These are phyloP conservation scores for Neurospora sp. DNA, from an alignment of 2,329 filamentous ascomycete species.

Conservation along the genomic window DNA sequence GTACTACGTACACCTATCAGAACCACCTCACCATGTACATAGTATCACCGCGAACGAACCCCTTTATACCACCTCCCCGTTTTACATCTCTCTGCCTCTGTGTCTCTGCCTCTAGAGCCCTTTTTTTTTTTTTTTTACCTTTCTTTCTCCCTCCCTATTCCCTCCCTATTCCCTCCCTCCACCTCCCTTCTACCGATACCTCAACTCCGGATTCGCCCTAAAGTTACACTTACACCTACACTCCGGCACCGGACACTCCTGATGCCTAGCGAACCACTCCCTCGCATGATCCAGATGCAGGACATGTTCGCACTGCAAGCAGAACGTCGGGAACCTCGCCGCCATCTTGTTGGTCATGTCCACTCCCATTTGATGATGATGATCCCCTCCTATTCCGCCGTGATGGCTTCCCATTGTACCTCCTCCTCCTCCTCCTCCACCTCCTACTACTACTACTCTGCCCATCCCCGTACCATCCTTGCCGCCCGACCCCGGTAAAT, in stretches of 20 bases:
- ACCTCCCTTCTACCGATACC: slow-evolving; percentile 30
- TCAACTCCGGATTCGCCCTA: slow-evolving; percentile 48
- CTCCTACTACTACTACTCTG: not conserved
- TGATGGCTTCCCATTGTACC: not conserved
- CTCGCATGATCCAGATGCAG: slow-evolving; percentile 57
- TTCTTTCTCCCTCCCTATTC: not conserved
- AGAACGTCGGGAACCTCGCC: slow-evolving; percentile 58
- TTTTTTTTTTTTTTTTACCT: not conserved
- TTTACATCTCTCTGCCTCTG: not conserved
- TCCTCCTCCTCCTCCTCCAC: slow-evolving; percentile 32
- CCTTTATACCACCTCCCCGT: not conserved
- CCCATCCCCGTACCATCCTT: not conserved
- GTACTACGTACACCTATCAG: not conserved
- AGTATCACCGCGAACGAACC: too few species aligned
- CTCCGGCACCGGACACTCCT: slow-evolving; percentile 58
- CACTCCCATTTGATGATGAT: not conserved
- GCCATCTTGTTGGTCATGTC: slow-evolving; percentile 23
- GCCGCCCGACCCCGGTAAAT: slow-evolving; percentile 34
- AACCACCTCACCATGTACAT: not conserved
- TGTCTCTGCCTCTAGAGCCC: not conserved
- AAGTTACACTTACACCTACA: slow-evolving; percentile 57
- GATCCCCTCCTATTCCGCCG: not conserved
- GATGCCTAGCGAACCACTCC: slow-evolving; percentile 55
- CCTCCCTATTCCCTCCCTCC: slow-evolving; percentile 3
- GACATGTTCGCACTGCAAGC: slow-evolving; percentile 57